Percentiles rank a stretch among this genome's conserved stretches.
These are phyloP conservation scores for Hebeloma cylindrosporum DNA, from an alignment of 768 basidiomycete species.

Conservation along the genomic window DNA sequence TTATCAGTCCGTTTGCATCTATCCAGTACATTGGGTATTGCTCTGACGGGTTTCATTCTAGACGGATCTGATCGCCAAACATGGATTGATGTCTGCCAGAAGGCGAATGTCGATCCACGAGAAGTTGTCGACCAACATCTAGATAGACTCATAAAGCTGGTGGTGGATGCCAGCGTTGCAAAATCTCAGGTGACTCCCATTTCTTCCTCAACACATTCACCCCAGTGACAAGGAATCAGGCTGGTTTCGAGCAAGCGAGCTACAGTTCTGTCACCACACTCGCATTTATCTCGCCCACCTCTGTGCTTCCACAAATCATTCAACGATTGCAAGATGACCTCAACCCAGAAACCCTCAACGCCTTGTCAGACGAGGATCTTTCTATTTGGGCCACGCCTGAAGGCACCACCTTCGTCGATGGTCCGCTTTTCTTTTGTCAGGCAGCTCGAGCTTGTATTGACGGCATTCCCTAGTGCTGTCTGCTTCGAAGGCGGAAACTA, in stretches of 20 bases:
- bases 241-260: constrained; percentile 63
- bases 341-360: constrained; percentile 53
- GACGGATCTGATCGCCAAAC: constrained; percentile 54
- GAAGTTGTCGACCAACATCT: constrained; percentile 52
- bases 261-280: constrained; percentile 75
- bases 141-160: constrained; percentile 46
- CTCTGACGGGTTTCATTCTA: constrained; percentile 16
- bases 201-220: background rate
- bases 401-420: constrained; percentile 80
- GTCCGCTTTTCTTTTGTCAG: constrained; percentile 37
- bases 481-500: constrained; percentile 51
- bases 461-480: constrained; percentile 54
- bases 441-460: background rate
- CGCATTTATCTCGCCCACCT: constrained; percentile 73
- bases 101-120: constrained; percentile 64
- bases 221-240: constrained; percentile 27
- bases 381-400: constrained; percentile 86
- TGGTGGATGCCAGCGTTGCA: constrained; percentile 47
- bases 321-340: constrained; percentile 67
- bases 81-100: constrained; percentile 85
- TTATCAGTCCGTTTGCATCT: constrained; percentile 49
- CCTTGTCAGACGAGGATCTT: constrained; percentile 70
- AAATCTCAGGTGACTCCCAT: constrained; percentile 43
- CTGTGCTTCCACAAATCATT: constrained; percentile 67
- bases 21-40: background rate